phyloP scores from a whole-genome alignment of 192 early-diverging fungal genomes.

The Coemansia sp. region DNA sequence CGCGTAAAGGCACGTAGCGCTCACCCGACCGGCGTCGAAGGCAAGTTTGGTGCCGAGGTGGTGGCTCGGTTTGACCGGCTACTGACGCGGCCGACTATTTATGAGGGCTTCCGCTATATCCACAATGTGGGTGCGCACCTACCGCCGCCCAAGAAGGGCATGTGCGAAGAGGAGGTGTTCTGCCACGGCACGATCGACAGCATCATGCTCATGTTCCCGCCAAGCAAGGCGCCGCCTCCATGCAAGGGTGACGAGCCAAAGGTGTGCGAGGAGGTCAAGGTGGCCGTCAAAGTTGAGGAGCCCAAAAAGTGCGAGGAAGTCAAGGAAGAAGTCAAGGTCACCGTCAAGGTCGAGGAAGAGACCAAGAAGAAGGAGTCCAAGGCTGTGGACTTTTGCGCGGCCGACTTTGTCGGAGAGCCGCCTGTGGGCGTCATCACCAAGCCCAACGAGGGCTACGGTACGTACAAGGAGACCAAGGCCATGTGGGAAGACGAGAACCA shows the following conservation, averaged over 20 bases:
- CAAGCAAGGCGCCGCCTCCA: constrained; percentile 43
- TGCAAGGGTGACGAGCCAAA: constrained; percentile 27
- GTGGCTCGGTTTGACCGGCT: constrained; percentile 60
- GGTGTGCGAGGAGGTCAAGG: constrained; percentile 28
- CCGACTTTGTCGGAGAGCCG: constrained; percentile 46
- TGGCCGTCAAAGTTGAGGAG: constrained; percentile 50
- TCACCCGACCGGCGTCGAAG: constrained; percentile 73
- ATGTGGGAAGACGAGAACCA: constrained; percentile 59
- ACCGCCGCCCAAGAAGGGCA: constrained; percentile 49
- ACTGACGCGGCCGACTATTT: constrained; percentile 49
- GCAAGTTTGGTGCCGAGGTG: constrained; percentile 61
- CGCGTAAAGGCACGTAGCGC: constrained; percentile 62
- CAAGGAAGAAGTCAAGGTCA: constrained; percentile 44
- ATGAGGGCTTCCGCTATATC: constrained; percentile 57
- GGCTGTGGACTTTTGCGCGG: constrained; percentile 48
- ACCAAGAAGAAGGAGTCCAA: constrained; percentile 39
- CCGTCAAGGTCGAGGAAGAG: constrained; percentile 49
- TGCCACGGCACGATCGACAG: constrained; percentile 40
- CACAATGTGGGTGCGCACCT: constrained; percentile 55
- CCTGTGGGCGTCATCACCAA: constrained; percentile 49
- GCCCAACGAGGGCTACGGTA: constrained; percentile 57
- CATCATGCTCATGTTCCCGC: constrained; percentile 55
- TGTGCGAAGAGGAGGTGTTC: constrained; percentile 53
- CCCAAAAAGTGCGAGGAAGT: constrained; percentile 18
- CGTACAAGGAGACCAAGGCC: constrained; percentile 57